Percentiles rank a stretch among this genome's conserved stretches.
phyloP scores from a whole-genome alignment of 1,284 basidiomycete species.

The Psilocybe mexicana region DNA sequence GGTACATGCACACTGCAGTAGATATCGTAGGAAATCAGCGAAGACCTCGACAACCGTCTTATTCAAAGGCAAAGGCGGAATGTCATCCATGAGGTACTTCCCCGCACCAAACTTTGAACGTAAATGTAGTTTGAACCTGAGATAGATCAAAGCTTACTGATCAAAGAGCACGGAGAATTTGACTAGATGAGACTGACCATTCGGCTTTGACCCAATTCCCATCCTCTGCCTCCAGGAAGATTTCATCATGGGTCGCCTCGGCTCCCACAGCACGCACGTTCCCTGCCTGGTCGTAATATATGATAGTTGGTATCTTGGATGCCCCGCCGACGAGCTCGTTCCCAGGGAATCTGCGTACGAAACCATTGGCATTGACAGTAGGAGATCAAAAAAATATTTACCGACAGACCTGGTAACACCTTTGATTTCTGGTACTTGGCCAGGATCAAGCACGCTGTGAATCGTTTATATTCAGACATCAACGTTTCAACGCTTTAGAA shows the following conservation, averaged over 20 bases:
- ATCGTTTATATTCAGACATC: not conserved
- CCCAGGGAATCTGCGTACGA: slow-evolving; percentile 11
- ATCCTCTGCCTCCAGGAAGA: slow-evolving; percentile 19
- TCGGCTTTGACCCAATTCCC: slow-evolving; percentile 23
- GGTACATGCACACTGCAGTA: slow-evolving; percentile 35
- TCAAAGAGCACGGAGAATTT: too few relatives aligned
- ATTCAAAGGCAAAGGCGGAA: slow-evolving; percentile 25
- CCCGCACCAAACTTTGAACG: slow-evolving; percentile 5
- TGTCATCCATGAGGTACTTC: slow-evolving; percentile 11
- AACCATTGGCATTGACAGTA: not conserved
- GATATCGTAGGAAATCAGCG: slow-evolving; percentile 43
- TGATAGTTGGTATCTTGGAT: slow-evolving; percentile 25
- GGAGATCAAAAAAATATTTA: not conserved
- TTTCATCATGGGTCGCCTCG: slow-evolving; percentile 19
- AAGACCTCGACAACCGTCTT: slow-evolving; percentile 36
- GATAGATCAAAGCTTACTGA: not conserved
- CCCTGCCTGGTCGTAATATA: slow-evolving; percentile 24
- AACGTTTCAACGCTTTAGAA: not conserved
- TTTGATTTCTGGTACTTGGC: slow-evolving; percentile 26
- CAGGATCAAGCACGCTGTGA: slow-evolving; percentile 26
- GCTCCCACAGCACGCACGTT: slow-evolving; percentile 22
- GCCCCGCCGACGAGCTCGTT: slow-evolving; percentile 19
- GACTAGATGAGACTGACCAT: slow-evolving; percentile 15
- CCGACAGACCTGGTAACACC: slow-evolving; percentile 24
- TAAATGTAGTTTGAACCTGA: slow-evolving; percentile 19